Evolutionary conservation across 805 yeast genomes (phyloP), one percentile per base, ranked within the genome.

Genomic region (Kuraishia floccosa): DNA sequence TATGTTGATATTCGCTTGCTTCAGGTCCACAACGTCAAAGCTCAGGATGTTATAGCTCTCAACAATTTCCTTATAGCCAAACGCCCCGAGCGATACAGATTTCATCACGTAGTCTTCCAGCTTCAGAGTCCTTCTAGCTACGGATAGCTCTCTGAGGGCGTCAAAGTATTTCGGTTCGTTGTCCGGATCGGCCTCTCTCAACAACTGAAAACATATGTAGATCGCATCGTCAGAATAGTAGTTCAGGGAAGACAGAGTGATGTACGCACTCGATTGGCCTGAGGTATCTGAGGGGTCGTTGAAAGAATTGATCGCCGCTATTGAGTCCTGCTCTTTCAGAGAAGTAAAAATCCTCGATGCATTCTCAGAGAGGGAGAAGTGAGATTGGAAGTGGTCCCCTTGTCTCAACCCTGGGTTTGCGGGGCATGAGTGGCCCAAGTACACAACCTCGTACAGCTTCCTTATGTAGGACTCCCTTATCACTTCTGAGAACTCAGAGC

Each of bases 161-260:
- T 80, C 86, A 40, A 72, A 65, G 39, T 76, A 77, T 21, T 56
- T 48, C 1, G 80, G 73, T 2, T 46, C 38, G 28, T 63, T 55
- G 0, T 39, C 46, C 0, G 68, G 63, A 45, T 78, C 83, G 30
- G 58, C 34, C 0, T 37, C 31, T 4, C 48, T 41, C 32, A 65
- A 60, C 0, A 49, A 44, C 14, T 65, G 60, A 43, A 67, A 80
- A 24, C 71, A 60, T 13, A 54, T 53, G 10, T 62, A 58, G 9
- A 80, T 54, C 20, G 58, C 48, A 12, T 61, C 56, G 37, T 73
- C 79, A 17, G 58, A 41, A 43, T 72, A 75, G 38, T 60, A 60
- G 13, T 65, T 64, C 10, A 61, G 57, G 0, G 63, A 59, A 2
- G 77, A 72, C 4, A 76, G 46, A 17, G 58, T 49, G 6, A 70